Percentiles rank a stretch among this genome's conserved stretches.
Conservation (phyloP, 169 alveolate genomes). For the Babesia ovis region DNA sequence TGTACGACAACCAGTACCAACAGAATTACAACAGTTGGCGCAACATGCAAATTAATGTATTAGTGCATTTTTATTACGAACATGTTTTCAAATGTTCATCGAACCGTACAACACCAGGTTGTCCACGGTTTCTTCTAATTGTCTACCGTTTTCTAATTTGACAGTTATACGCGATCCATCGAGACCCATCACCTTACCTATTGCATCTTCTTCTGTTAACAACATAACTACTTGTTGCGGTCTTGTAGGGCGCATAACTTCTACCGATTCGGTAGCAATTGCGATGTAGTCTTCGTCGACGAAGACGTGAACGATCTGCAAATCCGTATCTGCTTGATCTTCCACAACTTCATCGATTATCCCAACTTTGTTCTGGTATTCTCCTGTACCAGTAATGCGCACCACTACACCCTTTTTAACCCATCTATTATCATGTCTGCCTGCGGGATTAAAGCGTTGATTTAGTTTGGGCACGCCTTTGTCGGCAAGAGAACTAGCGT, state of each 20-base stretch:
- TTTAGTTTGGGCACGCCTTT: not conserved
- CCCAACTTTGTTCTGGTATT: constrained; percentile 51
- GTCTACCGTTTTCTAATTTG: constrained; percentile 24
- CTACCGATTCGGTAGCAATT: constrained; percentile 68
- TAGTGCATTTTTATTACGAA: not conserved
- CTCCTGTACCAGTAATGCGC: constrained; percentile 57
- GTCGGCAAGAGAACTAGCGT: constrained; percentile 21
- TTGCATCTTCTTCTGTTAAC: constrained; percentile 6
- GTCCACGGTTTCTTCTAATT: constrained; percentile 20
- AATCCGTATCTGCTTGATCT: constrained; percentile 53
- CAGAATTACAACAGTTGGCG: constrained; percentile 49
- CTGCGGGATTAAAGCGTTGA: not conserved
- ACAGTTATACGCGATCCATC: constrained; percentile 29
- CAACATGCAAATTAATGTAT: not conserved
- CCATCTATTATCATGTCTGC: constrained; percentile 24
- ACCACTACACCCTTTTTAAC: constrained; percentile 47
- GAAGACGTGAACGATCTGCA: constrained; percentile 57
- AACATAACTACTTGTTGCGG: constrained; percentile 29
- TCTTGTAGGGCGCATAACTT: constrained; percentile 42
- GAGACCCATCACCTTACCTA: constrained; percentile 31
- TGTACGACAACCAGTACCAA: constrained; percentile 69
- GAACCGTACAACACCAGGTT: constrained; percentile 47
- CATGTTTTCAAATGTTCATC: constrained; percentile 15
- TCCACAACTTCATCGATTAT: constrained; percentile 58
- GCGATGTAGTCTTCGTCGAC: constrained; percentile 72